Base-by-base conservation (phyloP, 176 grass and related monocot species). In the Hordeum marinum region DNA sequence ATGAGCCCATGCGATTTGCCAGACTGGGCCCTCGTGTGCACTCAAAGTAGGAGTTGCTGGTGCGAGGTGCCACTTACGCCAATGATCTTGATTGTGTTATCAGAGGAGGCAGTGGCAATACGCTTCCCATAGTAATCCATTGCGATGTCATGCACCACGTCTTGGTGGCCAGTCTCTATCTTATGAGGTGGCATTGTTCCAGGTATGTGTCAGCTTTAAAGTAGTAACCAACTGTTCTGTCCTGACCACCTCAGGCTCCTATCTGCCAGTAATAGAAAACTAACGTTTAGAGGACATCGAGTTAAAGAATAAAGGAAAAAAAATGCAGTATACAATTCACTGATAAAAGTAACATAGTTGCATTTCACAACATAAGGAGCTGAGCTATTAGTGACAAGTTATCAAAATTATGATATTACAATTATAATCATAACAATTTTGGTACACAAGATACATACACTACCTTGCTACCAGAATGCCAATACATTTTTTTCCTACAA, bases 121-220 rank as follows among this genome's bases (percentile, higher is more conserved):
- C 92, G 87, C 90, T 94, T 92, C 37, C 92, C 92, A 43, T 88
- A 92, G 90, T 94, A 92, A 79, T 94, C 92, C 92, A 94, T 92
- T 29, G 92, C 39, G 0, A 94, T 81, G 79, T 90, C 92, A 88
- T 91, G 88, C 43, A 94, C 92, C 60, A 88, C 92, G 83, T 90
- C 92, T 62, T 88, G 92, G 68, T 90, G 88, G 1, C 88, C 92
- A 63, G 92, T 94, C 85, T 94, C 92, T 11, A 94, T 90, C 82
- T 94, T 94, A 77, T 88, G 75, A 41, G 92, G 84, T 7, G 86
- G 85, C 92, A 94, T 93, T 87, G 43, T 84, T 84, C 68, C 68
- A 54, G 10, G 63, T 65, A 75, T 63, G 32, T 24, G 20, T 82
- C 25, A 68, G 45, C 78, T 66, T 82, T 23, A 68, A 59, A 50